Percentiles rank a stretch among this genome's conserved stretches.
These are phyloP conservation scores for Cornus florida DNA, from an alignment of 148 eudicot genomes.

Conservation along the genomic window DNA sequence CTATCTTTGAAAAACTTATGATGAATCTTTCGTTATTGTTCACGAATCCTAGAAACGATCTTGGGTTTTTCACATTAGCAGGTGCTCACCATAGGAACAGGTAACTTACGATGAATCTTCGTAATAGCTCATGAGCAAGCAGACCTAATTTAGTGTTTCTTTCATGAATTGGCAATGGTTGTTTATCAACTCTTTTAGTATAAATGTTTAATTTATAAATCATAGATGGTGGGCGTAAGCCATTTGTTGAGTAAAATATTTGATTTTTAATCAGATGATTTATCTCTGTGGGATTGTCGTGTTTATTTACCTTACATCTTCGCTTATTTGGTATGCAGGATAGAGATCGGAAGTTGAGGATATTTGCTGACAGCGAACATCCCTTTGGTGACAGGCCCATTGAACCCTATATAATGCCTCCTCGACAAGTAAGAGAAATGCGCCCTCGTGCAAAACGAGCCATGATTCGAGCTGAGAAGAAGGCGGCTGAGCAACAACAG, in stretches of 20 bases:
- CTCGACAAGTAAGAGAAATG: conserved; percentile 88
- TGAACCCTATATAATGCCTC: conserved; percentile 76
- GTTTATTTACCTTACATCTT: neutral
- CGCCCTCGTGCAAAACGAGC: conserved; percentile 90
- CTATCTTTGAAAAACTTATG: no score
- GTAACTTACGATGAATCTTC: no score
- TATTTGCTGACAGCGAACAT: conserved; percentile 78
- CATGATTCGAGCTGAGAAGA: conserved; percentile 81
- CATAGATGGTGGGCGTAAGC: neutral
- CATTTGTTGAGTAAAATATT: neutral
- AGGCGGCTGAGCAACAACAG: conserved; percentile 65
- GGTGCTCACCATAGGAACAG: no score
- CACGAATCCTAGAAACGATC: no score
- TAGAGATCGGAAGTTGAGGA: conserved; percentile 87
- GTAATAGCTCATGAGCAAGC: no score
- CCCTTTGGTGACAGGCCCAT: conserved; percentile 83
- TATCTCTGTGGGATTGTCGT: neutral
- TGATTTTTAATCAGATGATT: neutral
- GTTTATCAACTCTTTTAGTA: no score
- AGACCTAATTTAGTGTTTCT: no score
- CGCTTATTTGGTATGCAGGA: conserved; percentile 43
- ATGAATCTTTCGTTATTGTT: no score
- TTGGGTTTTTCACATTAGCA: no score
- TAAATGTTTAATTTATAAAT: no score
- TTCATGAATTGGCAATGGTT: no score